phyloP scores from a whole-genome alignment of 805 yeast genomes.

The Metschnikowia lochheadii region DNA sequence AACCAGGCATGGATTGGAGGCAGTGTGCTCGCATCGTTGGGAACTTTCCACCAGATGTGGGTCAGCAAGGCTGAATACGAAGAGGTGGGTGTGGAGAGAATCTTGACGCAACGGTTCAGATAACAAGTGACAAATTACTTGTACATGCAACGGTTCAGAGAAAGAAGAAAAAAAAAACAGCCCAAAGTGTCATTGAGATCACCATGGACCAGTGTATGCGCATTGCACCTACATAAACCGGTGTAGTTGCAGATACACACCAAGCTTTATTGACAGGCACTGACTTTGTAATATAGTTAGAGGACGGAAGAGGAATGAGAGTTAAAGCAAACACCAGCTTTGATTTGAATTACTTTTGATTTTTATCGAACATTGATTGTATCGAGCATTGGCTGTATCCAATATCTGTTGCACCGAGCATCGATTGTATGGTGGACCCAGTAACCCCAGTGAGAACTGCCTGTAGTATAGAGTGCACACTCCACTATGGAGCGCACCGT shows the following conservation, averaged over 20 bases:
- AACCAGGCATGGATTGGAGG: slow-evolving; percentile 92
- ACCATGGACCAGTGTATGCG: too few relatives aligned
- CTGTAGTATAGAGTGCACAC: neutral
- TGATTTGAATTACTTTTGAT: too few relatives aligned
- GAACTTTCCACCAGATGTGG: slow-evolving; percentile 95
- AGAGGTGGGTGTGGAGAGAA: slow-evolving; percentile 81
- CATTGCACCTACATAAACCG: too few relatives aligned
- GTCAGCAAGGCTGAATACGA: slow-evolving; percentile 83
- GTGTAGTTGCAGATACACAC: too few relatives aligned
- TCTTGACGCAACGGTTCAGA: slow-evolving; percentile 79
- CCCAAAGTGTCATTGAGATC: too few relatives aligned
- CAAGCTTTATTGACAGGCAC: neutral
- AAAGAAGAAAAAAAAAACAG: too few relatives aligned
- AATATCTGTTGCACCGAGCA: too few relatives aligned
- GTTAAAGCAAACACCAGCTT: too few relatives aligned
- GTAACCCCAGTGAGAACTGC: neutral
- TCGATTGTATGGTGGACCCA: too few relatives aligned
- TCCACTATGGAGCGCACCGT: neutral
- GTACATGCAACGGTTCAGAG: too few relatives aligned
- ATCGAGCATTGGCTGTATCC: too few relatives aligned
- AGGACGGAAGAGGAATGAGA: neutral
- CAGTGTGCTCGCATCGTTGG: slow-evolving; percentile 78
- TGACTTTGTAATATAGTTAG: neutral
- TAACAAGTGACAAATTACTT: slow-evolving; percentile 20
- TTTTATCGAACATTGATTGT: too few relatives aligned